A percentile compares a stretch with the other conserved stretches of the same genome.
Evolutionary conservation across 495 filamentous ascomycete genomes (phyloP).

Genomic region (Bathelium albidoporum): DNA sequence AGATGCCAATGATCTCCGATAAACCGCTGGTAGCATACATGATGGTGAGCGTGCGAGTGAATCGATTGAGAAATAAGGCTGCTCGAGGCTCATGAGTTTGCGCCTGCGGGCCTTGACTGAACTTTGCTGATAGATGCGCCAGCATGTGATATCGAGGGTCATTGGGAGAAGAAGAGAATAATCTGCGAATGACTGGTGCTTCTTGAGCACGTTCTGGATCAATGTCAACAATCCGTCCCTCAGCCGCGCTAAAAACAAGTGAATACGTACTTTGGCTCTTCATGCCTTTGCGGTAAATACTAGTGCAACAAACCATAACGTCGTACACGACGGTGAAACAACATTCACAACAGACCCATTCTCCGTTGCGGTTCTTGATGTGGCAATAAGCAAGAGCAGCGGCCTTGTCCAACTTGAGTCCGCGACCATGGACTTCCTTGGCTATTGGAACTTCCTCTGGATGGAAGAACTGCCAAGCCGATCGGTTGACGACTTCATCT

Average conservation of each 20-base stretch:
- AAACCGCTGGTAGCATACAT: constrained; percentile 80
- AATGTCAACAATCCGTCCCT: constrained; percentile 6
- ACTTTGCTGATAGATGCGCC: constrained; percentile 72
- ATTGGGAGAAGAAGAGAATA: constrained; percentile 71
- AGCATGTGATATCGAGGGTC: constrained; percentile 91
- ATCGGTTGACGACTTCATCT: constrained; percentile 62
- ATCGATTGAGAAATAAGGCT: constrained; percentile 78
- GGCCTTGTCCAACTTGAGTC: constrained; percentile 72
- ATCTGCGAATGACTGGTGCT: constrained; percentile 64
- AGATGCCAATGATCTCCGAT: constrained; percentile 58
- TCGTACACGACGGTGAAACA: constrained; percentile 84
- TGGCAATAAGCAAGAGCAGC: constrained; percentile 73
- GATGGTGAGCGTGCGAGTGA: constrained; percentile 69
- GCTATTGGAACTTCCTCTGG: constrained; percentile 72
- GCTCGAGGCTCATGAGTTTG: constrained; percentile 66
- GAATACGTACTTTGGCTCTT: constrained; percentile 61
- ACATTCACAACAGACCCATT: constrained; percentile 77
- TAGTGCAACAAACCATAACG: constrained; percentile 76
- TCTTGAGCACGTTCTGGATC: constrained; percentile 61
- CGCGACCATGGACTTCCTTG: constrained; percentile 57
- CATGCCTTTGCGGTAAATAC: constrained; percentile 58
- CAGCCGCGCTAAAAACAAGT: constrained; percentile 5
- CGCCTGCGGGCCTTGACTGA: constrained; percentile 52
- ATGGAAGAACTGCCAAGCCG: constrained; percentile 81
- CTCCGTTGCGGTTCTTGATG: constrained; percentile 56